These are phyloP conservation scores for Tetrahymena thermophila DNA, from an alignment of 73 alveolate genomes.

Conservation along the genomic window DNA sequence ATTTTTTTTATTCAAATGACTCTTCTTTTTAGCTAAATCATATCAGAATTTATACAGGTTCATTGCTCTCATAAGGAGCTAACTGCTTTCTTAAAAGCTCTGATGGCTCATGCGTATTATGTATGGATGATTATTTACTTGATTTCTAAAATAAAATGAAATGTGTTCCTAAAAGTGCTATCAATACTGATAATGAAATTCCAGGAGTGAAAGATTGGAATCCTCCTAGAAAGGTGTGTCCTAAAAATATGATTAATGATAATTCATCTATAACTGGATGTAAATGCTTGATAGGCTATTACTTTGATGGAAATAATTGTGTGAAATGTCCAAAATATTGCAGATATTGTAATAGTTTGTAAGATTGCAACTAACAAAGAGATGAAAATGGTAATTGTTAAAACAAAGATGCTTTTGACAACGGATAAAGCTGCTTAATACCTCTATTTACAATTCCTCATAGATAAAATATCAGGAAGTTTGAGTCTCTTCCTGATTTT, in stretches of 20 bases:
- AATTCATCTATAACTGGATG: background rate
- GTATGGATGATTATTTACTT: background rate
- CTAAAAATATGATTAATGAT: background rate
- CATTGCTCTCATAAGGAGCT: background rate
- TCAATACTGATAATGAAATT: background rate
- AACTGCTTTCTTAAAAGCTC: background rate
- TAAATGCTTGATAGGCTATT: background rate
- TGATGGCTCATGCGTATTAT: background rate
- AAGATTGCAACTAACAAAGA: background rate
- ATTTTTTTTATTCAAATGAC: background rate
- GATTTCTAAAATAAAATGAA: background rate
- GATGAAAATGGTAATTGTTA: background rate
- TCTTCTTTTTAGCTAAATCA: background rate
- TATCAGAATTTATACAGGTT: background rate
- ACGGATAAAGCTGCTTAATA: background rate
- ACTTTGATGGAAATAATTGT: background rate
- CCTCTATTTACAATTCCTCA: background rate
- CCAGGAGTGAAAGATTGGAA: background rate
- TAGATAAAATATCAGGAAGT: background rate
- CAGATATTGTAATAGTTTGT: background rate
- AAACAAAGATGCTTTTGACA: background rate
- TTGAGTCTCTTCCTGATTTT: background rate
- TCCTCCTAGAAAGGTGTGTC: background rate
- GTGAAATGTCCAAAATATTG: background rate
- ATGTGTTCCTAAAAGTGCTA: background rate